A percentile compares a stretch with the other conserved stretches of the same genome.
Evolutionary conservation across 805 yeast genomes (phyloP).

Genomic region (Priceomyces haplophilus): DNA sequence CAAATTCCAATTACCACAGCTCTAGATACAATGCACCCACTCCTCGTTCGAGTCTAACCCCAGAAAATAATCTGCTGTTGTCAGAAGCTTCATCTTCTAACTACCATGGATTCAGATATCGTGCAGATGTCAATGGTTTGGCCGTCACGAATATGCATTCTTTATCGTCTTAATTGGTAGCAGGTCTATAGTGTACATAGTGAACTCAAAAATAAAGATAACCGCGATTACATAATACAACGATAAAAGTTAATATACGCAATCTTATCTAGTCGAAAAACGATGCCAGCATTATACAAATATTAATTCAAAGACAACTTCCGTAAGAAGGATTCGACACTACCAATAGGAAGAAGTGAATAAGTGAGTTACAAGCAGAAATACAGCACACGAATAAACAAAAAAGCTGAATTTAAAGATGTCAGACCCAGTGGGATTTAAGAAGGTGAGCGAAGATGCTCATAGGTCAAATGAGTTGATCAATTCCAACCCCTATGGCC

Average conservation of each 20-base stretch:
- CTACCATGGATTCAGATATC: conserved; percentile 2
- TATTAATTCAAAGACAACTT: too few relatives aligned
- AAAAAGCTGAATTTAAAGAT: conserved; percentile 8
- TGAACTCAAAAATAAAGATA: neutral
- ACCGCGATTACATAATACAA: neutral
- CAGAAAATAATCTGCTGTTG: neutral
- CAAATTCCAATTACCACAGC: neutral
- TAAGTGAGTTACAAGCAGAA: too few relatives aligned
- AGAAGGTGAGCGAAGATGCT: conserved; percentile 34
- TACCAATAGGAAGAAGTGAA: too few relatives aligned
- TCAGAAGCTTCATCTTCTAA: neutral
- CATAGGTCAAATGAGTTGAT: conserved; percentile 21
- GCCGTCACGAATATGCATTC: neutral
- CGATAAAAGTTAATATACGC: neutral
- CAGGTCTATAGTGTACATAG: neutral
- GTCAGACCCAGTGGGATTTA: conserved; percentile 34
- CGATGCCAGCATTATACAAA: neutral
- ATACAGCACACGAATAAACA: too few relatives aligned
- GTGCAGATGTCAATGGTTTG: neutral
- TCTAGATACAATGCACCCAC: neutral
- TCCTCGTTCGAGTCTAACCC: neutral
- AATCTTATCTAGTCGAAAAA: neutral
- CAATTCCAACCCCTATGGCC: conserved; percentile 79
- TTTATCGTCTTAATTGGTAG: neutral
- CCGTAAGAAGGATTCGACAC: too few relatives aligned